phyloP scores from a whole-genome alignment of 805 yeast genomes.

The Wickerhamomyces bovis region DNA sequence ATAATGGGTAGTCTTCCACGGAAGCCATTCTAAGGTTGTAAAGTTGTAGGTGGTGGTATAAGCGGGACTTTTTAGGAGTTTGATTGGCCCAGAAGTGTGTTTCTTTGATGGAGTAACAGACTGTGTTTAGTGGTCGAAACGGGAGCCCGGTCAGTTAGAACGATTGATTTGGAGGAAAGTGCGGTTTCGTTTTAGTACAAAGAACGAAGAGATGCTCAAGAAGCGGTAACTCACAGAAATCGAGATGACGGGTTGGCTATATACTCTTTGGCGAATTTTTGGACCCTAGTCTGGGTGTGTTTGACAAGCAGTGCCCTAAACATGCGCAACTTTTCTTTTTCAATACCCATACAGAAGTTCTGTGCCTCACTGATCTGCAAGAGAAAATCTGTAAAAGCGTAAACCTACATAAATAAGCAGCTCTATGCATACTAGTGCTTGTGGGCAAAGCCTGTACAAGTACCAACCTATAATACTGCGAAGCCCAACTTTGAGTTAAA shows the following conservation, averaged over 20 bases:
- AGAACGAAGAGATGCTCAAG: not conserved
- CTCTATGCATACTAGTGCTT: not conserved
- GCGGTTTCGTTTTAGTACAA: not conserved
- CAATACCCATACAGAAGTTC: not conserved
- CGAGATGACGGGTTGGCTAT: not conserved
- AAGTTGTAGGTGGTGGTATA: not conserved
- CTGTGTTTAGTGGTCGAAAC: not conserved
- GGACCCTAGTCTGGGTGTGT: not conserved
- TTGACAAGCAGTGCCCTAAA: not conserved
- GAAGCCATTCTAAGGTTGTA: conserved; percentile 3
- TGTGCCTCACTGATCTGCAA: conserved; percentile 8
- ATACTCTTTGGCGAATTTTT: not conserved
- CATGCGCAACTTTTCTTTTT: not conserved
- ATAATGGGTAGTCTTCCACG: conserved; percentile 5
- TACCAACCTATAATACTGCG: not conserved
- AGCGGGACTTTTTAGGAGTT: not conserved
- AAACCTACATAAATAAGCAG: not conserved
- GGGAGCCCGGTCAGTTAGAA: not conserved
- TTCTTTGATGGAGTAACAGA: not conserved
- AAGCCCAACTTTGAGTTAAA: not conserved
- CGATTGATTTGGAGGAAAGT: not conserved
- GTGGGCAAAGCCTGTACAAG: not conserved
- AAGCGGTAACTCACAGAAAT: not conserved
- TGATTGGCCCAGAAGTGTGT: not conserved
- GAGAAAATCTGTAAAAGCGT: conserved; percentile 5